Percentiles rank a stretch among this genome's conserved stretches.
Evolutionary conservation across 208 protist species (phyloP).

Genomic region (Porcisia deanei): DNA sequence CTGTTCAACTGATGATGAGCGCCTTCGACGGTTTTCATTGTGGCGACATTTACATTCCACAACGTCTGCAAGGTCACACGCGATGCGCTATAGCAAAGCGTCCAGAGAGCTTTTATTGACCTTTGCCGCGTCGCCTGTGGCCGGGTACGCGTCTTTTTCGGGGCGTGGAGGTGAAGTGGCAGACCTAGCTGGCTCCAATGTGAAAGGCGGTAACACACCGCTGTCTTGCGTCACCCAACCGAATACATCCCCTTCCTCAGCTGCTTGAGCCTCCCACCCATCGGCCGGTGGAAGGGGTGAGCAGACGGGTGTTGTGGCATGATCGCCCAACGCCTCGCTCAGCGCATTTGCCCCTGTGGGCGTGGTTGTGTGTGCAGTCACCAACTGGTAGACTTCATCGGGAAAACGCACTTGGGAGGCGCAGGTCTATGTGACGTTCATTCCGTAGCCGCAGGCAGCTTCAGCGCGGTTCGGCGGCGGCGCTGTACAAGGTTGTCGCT

Average conservation of each 20-base stretch:
- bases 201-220: background rate
- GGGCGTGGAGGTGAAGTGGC: background rate
- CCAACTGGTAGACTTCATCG: constrained; percentile 1
- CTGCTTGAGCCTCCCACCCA: background rate
- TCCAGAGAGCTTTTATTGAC: background rate
- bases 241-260: constrained; percentile 16
- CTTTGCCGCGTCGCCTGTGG: background rate
- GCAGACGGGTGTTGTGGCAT: background rate
- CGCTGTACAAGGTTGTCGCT: background rate
- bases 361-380: background rate
- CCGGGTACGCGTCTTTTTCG: background rate
- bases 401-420: background rate
- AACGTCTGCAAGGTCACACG: constrained; percentile 8
- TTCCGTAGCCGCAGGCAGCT: constrained; percentile 21
- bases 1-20: constrained; percentile 18
- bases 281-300: background rate
- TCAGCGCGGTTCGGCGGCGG: constrained; percentile 23
- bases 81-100: constrained; percentile 1
- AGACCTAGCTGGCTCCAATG: background rate
- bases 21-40: background rate
- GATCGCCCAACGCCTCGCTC: background rate
- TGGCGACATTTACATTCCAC: constrained; percentile 19
- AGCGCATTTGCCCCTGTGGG: background rate
- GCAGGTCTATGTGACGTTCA: constrained; percentile 9
- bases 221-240: constrained; percentile 18